Conservation (phyloP, 805 yeast genomes). For the Candida broadrunensis region DNA sequence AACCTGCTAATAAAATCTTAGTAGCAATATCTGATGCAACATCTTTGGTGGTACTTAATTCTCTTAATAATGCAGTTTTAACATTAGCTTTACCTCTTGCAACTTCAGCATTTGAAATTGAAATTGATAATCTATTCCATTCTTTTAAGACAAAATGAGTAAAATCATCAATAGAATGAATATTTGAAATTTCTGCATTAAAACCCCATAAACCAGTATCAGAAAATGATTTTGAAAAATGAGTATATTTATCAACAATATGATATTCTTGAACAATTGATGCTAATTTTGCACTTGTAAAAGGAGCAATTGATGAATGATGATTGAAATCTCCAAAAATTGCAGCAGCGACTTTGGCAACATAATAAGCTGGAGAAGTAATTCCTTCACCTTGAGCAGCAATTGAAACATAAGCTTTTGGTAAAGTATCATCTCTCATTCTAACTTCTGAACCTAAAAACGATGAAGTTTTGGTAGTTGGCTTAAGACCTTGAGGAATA, state of each 20-base stretch:
- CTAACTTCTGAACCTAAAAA: conserved; percentile 86
- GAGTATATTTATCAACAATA: conserved; percentile 67
- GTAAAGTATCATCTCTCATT: conserved; percentile 84
- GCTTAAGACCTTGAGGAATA: conserved; percentile 51
- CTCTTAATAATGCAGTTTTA: conserved; percentile 58
- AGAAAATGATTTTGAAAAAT: conserved; percentile 70
- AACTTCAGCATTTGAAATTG: conserved; percentile 74
- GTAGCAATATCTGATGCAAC: conserved; percentile 58
- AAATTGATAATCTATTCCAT: conserved; percentile 81
- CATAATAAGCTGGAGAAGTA: conserved; percentile 61
- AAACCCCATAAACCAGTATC: conserved; percentile 87
- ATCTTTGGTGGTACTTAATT: conserved; percentile 47
- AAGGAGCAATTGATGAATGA: conserved; percentile 47
- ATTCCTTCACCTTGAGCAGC: conserved; percentile 72
- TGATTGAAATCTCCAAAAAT: conserved; percentile 54
- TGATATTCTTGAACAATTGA: conserved; percentile 69
- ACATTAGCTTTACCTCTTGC: conserved; percentile 70
- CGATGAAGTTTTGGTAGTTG: conserved; percentile 48
- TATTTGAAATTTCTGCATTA: conserved; percentile 60
- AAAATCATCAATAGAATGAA: conserved; percentile 65
- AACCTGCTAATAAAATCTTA: conserved; percentile 58
- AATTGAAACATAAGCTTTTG: conserved; percentile 74
- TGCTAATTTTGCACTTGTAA: conserved; percentile 65
- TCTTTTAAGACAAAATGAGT: conserved; percentile 79
- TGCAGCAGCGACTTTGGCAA: conserved; percentile 71